A percentile compares a stretch with the other conserved stretches of the same genome.
phyloP scores from a whole-genome alignment of 2,329 filamentous ascomycete species.

The Aureobasidium sp. region DNA sequence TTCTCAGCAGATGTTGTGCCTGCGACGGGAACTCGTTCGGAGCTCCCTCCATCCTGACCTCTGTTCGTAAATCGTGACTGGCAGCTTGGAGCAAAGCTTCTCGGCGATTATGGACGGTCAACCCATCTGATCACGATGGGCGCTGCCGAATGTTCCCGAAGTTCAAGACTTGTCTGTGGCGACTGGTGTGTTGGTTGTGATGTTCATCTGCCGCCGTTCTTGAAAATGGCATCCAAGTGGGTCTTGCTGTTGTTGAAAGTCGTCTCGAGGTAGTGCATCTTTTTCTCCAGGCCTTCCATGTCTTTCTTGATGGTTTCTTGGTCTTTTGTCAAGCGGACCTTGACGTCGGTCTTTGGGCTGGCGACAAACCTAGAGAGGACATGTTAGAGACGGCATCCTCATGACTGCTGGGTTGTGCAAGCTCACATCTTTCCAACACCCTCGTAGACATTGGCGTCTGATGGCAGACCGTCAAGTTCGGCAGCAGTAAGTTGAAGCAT shows the following conservation, averaged over 20 bases:
- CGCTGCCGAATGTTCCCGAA: neutral
- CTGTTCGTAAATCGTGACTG: neutral
- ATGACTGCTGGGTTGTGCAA: neutral
- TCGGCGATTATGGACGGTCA: neutral
- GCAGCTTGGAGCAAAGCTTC: neutral
- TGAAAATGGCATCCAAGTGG: slow-evolving; percentile 83
- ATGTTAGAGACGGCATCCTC: neutral
- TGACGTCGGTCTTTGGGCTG: slow-evolving; percentile 62
- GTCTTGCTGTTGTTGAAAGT: slow-evolving; percentile 90
- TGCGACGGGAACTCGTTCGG: neutral
- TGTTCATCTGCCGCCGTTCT: slow-evolving; percentile 27
- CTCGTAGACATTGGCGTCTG: slow-evolving; percentile 77
- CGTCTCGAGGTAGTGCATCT: slow-evolving; percentile 85
- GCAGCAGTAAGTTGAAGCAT: slow-evolving; percentile 78
- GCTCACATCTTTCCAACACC: slow-evolving; percentile 93
- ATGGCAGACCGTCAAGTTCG: slow-evolving; percentile 69
- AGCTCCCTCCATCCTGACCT: neutral
- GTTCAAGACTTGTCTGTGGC: neutral
- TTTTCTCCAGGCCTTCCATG: slow-evolving; percentile 74
- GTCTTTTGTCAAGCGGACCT: slow-evolving; percentile 67
- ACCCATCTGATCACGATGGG: neutral
- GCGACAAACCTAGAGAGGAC: slow-evolving; percentile 68
- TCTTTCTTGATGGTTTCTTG: slow-evolving; percentile 67
- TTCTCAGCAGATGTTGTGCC: neutral
- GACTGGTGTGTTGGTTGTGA: neutral